Evolutionary conservation across 2,329 filamentous ascomycete species (phyloP).

Genomic region (Pseudopyricularia cyperi): DNA sequence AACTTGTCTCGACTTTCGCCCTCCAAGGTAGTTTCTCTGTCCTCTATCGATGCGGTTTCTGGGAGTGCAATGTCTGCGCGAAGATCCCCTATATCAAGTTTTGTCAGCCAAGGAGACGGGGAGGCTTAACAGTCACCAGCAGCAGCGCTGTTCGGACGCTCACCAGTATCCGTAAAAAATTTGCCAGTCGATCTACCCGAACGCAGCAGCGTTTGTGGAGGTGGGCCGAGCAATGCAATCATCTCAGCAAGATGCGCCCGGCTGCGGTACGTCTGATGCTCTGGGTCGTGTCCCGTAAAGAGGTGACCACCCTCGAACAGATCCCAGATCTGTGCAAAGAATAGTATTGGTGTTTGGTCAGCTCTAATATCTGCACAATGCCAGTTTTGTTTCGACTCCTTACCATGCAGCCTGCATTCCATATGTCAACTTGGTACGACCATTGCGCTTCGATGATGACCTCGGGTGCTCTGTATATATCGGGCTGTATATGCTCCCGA

Average conservation of each 20-base stretch:
- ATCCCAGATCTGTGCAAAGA: background rate
- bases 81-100: background rate
- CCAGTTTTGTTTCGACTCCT: background rate
- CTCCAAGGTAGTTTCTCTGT: background rate
- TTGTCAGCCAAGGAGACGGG: background rate
- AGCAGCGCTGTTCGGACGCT: too few species aligned
- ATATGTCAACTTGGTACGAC: constrained; percentile 13
- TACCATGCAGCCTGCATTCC: constrained; percentile 11
- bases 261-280: background rate
- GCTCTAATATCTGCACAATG: background rate
- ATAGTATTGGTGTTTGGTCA: background rate
- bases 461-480: background rate
- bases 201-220: background rate
- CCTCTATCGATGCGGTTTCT: background rate
- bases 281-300: background rate
- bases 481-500: background rate
- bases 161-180: background rate
- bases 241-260: background rate
- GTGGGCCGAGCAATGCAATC: background rate
- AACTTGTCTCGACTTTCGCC: background rate
- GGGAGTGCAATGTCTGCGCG: background rate
- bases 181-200: background rate
- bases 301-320: background rate
- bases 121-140: background rate
- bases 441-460: background rate